phyloP scores from a whole-genome alignment of 768 basidiomycete species.

The Termitomyces sp. region DNA sequence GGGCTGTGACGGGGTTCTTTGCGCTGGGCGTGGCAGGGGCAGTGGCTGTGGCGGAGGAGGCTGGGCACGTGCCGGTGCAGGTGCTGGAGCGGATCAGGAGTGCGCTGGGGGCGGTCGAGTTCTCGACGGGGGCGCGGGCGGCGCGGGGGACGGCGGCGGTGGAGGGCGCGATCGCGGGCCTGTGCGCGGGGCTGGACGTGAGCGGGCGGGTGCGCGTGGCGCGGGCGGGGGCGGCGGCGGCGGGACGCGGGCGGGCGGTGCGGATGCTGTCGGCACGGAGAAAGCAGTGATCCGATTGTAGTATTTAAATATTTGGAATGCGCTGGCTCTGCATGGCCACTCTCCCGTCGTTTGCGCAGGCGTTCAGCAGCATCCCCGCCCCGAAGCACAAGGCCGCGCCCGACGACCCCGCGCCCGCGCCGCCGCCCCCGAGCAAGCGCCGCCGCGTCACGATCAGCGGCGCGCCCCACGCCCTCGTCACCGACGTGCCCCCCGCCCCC shows the following conservation, averaged over 20 bases:
- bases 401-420: conserved; percentile 26
- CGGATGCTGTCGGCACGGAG: conserved; percentile 58
- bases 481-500: conserved; percentile 41
- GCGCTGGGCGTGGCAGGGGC: conserved; percentile 40
- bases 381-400: no score
- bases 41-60: conserved; percentile 11
- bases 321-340: conserved; percentile 21
- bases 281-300: conserved; percentile 20
- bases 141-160: conserved; percentile 67
- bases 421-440: conserved; percentile 58
- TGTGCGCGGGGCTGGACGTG: conserved; percentile 54
- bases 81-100: conserved; percentile 67
- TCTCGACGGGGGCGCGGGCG: conserved; percentile 60
- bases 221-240: not conserved
- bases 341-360: conserved; percentile 75
- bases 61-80: conserved; percentile 57
- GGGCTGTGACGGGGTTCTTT: conserved; percentile 93
- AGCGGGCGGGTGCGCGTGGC: conserved; percentile 49
- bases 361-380: conserved; percentile 45
- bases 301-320: not conserved
- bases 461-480: conserved; percentile 26
- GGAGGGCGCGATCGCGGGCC: conserved; percentile 59
- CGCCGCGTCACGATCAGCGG: conserved; percentile 64
- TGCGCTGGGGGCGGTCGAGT: conserved; percentile 72
- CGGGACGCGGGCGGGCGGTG: conserved; percentile 23